Conservation (phyloP, 2,329 filamentous ascomycete genomes). For the Sporothrix brunneoviolacea region DNA sequence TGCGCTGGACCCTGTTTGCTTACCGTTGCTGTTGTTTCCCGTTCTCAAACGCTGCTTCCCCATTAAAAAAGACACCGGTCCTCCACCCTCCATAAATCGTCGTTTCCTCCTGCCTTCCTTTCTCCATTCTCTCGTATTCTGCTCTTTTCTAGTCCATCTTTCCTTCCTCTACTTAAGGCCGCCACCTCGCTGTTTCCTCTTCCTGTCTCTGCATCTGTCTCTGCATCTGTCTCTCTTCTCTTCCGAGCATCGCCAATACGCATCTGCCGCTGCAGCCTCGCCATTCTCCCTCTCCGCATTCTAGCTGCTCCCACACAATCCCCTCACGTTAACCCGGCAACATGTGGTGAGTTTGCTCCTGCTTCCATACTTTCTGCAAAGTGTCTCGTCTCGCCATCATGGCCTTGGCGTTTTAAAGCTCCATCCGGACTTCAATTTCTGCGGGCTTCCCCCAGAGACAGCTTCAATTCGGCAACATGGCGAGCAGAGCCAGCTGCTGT, state of each 20-base stretch:
- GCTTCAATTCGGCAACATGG: no score
- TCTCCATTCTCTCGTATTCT: neutral
- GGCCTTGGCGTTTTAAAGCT: no score
- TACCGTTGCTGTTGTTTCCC: conserved; percentile 5
- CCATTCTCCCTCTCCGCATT: neutral
- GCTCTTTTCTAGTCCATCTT: neutral
- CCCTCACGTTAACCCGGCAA: conserved; percentile 20
- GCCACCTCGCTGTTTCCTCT: neutral
- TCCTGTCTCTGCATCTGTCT: neutral
- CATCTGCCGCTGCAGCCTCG: neutral
- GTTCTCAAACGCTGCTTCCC: conserved; percentile 8
- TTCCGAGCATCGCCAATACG: neutral
- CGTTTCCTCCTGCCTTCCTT: neutral
- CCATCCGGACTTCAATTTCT: no score
- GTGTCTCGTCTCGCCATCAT: no score
- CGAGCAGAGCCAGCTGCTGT: no score
- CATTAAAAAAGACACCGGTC: conserved; percentile 8
- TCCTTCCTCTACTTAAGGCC: neutral
- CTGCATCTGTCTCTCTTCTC: neutral
- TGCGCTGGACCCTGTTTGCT: conserved; percentile 5
- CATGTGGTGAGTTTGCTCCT: conserved; percentile 32
- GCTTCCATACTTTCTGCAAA: no score
- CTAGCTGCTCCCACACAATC: neutral
- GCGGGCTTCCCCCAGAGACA: neutral
- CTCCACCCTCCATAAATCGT: conserved; percentile 4